Base-by-base conservation (phyloP, 805 yeast species). In the Babjeviella inositovora region DNA sequence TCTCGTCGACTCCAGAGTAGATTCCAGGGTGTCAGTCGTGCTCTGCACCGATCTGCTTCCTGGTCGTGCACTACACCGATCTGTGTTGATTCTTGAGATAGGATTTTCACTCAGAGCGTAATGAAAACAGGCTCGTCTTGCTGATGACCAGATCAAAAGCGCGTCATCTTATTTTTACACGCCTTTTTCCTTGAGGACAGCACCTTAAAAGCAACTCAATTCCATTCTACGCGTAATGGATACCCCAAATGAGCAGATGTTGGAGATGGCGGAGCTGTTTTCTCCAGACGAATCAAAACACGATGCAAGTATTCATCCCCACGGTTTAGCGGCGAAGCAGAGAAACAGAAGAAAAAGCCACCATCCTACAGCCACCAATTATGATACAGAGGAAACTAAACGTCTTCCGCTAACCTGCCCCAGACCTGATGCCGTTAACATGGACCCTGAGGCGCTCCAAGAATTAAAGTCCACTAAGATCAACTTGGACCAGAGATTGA, bases 301-400 rank as follows among this genome's bases (percentile, higher is more conserved):
- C 9, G 17, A 28, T n/a, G 14, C n/a, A 11, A 25, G 22, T 12
- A 11, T 14, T n/a, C 35, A 31, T 23, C 63, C 66, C 2, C 70
- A 63, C 34, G 70, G 70, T 1, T 36, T 63, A 17, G 36, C 50
- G 2, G 47, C 53, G 26, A 54, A 55, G 29, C 57, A 53, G 27
- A 37, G 30, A 6, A 33, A 33, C 7, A 29, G 51, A 28, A 39
- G 52, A 32, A 47, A 41, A 22, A n/a, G n/a, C n/a, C n/a, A n/a
- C n/a, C n/a, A n/a, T n/a, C n/a, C 14, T 11, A 7, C 8, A 9
- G 14, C 22, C 8, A 14, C 22, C 6, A 11, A 6, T 13, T 7
- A 14, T 7, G 9, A 13, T 6, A 18, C 20, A 7, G 18, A 9
- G 9, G 8, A 7, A 10, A 13, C 9, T 13, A 20, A 11, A 20